Evolutionary conservation across 257 asterid genomes (phyloP).

Genomic region (Solanum appendiculatum): DNA sequence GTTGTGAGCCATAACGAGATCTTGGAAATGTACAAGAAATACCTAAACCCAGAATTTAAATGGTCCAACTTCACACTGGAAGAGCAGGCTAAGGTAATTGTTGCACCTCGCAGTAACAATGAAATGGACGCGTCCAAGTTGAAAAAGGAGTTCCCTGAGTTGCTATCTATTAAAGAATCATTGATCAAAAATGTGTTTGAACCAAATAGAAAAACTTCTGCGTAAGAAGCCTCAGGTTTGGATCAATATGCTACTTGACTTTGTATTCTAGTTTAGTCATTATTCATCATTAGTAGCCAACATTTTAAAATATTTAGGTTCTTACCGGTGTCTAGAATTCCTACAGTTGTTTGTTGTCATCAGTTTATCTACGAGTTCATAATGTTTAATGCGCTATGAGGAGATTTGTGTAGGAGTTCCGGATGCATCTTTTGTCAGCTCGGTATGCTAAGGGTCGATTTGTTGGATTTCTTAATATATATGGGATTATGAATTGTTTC

Average conservation of each 20-base stretch:
- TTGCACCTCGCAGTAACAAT: slow-evolving; percentile 84
- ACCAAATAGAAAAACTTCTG: slow-evolving; percentile 68
- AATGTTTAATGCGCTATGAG: not conserved
- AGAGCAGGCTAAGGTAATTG: slow-evolving; percentile 93
- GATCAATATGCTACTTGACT: slow-evolving; percentile 7
- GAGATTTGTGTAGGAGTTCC: not conserved
- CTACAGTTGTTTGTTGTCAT: not conserved
- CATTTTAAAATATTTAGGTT: not conserved
- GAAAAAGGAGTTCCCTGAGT: slow-evolving; percentile 86
- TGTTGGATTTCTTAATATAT: not conserved
- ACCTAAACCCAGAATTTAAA: slow-evolving; percentile 57
- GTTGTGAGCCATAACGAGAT: slow-evolving; percentile 93
- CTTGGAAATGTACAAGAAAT: slow-evolving; percentile 85
- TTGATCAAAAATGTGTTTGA: slow-evolving; percentile 77
- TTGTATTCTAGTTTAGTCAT: slow-evolving; percentile 12
- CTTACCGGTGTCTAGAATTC: not conserved
- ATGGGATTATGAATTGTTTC: not conserved
- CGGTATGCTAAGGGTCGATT: not conserved
- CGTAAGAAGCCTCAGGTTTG: slow-evolving; percentile 11
- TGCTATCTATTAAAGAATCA: slow-evolving; percentile 79
- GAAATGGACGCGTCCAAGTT: slow-evolving; percentile 83
- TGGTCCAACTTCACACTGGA: slow-evolving; percentile 81
- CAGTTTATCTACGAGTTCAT: not conserved
- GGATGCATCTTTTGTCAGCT: not conserved
- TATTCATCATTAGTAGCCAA: not conserved